Evolutionary conservation across 176 grass and related monocot genomes (phyloP).

Genomic region (Zea mays): DNA sequence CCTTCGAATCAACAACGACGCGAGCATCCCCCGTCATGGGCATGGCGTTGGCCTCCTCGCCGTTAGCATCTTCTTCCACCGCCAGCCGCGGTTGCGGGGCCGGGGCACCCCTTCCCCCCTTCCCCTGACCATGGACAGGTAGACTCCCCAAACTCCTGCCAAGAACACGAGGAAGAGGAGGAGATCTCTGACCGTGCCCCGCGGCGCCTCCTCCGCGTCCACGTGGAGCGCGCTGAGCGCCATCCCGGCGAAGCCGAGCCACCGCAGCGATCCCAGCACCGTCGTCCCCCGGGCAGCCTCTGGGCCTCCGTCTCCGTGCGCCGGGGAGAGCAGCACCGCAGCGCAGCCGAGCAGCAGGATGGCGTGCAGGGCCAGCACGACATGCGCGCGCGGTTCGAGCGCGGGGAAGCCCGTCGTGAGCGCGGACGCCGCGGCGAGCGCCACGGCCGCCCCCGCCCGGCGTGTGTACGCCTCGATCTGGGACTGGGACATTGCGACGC

Average conservation of each 20-base stretch:
- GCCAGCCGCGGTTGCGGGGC: no score
- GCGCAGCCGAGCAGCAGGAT: background rate
- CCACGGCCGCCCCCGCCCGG: background rate
- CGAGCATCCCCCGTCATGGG: background rate
- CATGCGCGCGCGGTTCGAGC: background rate
- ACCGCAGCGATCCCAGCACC: background rate
- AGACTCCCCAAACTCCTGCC: background rate
- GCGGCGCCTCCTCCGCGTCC: background rate
- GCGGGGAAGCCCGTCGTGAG: background rate
- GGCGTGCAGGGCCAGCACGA: background rate
- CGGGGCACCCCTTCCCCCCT: background rate
- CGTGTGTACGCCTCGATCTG: background rate
- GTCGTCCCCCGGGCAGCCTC: background rate
- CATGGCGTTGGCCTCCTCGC: background rate
- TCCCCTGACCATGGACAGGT: background rate
- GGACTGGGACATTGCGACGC: no score
- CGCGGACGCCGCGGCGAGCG: background rate
- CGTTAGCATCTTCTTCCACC: background rate
- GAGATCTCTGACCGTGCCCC: background rate
- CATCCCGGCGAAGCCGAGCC: conserved; percentile 13
- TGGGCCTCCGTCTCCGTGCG: background rate
- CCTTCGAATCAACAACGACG: background rate
- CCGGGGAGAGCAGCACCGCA: background rate
- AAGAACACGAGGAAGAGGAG: background rate
- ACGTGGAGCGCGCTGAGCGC: background rate